Percentiles rank a stretch among this genome's conserved stretches.
Conservation (phyloP, 2,329 filamentous ascomycete genomes). For the Graphiopsis chlorocephala region DNA sequence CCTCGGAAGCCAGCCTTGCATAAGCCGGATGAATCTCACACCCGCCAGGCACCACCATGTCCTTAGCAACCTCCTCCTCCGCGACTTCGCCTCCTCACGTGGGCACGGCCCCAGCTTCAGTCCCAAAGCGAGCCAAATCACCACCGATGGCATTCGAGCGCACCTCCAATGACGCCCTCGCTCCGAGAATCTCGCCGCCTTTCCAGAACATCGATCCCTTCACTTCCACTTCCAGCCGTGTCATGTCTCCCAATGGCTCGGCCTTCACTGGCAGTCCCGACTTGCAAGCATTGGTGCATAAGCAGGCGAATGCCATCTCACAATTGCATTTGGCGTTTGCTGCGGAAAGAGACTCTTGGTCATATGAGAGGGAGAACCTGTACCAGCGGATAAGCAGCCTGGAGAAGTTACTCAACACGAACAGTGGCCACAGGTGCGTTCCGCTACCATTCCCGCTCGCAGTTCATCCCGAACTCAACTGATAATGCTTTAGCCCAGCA, state of each 20-base stretch:
- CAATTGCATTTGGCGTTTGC: constrained; percentile 35
- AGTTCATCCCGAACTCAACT: not conserved
- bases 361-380: constrained; percentile 32
- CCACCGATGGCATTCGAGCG: constrained; percentile 36
- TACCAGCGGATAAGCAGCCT: constrained; percentile 34
- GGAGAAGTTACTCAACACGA: constrained; percentile 34
- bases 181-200: constrained; percentile 24
- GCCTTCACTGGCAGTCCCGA: constrained; percentile 17
- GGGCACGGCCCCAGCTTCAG: not conserved
- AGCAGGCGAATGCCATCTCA: constrained; percentile 33
- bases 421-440: constrained; percentile 35
- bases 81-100: not conserved
- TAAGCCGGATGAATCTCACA: not conserved
- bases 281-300: constrained; percentile 35
- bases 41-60: constrained; percentile 10
- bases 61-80: constrained; percentile 3
- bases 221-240: constrained; percentile 21
- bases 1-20: not conserved
- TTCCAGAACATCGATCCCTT: constrained; percentile 16
- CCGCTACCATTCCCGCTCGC: not conserved
- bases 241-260: constrained; percentile 23
- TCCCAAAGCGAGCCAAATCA: constrained; percentile 27
- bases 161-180: constrained; percentile 36
- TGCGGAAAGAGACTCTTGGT: constrained; percentile 35
- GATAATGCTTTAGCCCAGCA: constrained; percentile 30